Conservation (phyloP, 768 basidiomycete genomes). For the Mycena leptocephala region DNA sequence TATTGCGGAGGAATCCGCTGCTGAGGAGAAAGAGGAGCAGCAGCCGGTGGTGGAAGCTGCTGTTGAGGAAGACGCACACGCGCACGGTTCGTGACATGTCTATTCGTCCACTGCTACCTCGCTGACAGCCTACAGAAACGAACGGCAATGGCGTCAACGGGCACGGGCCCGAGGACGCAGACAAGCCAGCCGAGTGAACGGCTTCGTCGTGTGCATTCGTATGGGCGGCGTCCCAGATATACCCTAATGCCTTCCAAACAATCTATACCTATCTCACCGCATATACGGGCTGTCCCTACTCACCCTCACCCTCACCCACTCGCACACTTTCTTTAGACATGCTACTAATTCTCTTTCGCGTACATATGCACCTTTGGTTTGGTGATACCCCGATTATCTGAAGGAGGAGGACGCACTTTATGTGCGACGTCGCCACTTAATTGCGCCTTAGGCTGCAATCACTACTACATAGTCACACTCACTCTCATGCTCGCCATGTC, state of each 20-base stretch:
- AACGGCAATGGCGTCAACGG: slow-evolving; percentile 24
- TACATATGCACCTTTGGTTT: slow-evolving; percentile 17
- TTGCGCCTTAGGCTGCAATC: background rate
- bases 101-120: background rate
- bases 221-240: background rate
- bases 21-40: background rate
- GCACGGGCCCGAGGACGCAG: slow-evolving; percentile 6
- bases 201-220: background rate
- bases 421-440: background rate
- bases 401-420: background rate
- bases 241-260: slow-evolving; percentile 19
- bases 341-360: background rate
- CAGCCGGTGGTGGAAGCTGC: slow-evolving; percentile 1
- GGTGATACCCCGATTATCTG: slow-evolving; percentile 18
- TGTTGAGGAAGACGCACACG: slow-evolving; percentile 18
- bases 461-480: background rate
- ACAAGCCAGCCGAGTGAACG: slow-evolving; percentile 15
- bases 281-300: background rate
- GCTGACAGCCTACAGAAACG: slow-evolving; percentile 2
- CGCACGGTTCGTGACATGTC: slow-evolving; percentile 21
- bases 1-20: background rate
- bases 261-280: slow-evolving; percentile 30
- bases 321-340: background rate
- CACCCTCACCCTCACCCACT: slow-evolving; percentile 4
- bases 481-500: background rate